Conservation (phyloP, 257 asterid species). For the Penstemon barbatus region DNA sequence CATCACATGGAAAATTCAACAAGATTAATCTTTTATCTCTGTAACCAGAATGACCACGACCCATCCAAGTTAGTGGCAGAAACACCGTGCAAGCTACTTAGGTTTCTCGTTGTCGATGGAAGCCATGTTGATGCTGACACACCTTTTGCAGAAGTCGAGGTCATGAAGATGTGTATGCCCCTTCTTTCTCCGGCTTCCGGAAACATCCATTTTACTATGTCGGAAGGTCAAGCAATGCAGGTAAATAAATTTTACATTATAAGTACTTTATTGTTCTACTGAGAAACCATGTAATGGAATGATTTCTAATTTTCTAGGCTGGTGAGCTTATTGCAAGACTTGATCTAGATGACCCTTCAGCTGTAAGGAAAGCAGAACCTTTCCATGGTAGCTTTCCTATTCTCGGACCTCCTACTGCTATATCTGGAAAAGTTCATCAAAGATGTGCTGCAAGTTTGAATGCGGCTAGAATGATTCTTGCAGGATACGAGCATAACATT, state of each 20-base stretch:
- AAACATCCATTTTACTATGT: constrained; percentile 69
- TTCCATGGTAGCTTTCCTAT: constrained; percentile 84
- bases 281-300: constrained; percentile 18
- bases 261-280: constrained; percentile 20
- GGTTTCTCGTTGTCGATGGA: constrained; percentile 66
- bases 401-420: constrained; percentile 96
- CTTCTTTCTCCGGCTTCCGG: constrained; percentile 99
- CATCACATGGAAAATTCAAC: too few relatives aligned
- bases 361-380: constrained; percentile 97
- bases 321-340: constrained; percentile 97
- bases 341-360: constrained; percentile 96
- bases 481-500: constrained; percentile 96
- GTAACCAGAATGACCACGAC: constrained; percentile 92
- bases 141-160: constrained; percentile 98
- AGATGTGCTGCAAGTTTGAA: constrained; percentile 93
- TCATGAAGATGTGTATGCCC: constrained; percentile 99
- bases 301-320: constrained; percentile 50
- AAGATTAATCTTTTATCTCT: constrained; percentile 14
- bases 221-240: constrained; percentile 99
- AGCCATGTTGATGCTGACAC: constrained; percentile 93
- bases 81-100: constrained; percentile 95
- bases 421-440: constrained; percentile 96
- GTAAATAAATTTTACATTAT: constrained; percentile 41
- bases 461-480: constrained; percentile 97
- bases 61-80: constrained; percentile 97